Evolutionary conservation across 495 filamentous ascomycete genomes (phyloP).

Genomic region (Aspergillus baeticus): DNA sequence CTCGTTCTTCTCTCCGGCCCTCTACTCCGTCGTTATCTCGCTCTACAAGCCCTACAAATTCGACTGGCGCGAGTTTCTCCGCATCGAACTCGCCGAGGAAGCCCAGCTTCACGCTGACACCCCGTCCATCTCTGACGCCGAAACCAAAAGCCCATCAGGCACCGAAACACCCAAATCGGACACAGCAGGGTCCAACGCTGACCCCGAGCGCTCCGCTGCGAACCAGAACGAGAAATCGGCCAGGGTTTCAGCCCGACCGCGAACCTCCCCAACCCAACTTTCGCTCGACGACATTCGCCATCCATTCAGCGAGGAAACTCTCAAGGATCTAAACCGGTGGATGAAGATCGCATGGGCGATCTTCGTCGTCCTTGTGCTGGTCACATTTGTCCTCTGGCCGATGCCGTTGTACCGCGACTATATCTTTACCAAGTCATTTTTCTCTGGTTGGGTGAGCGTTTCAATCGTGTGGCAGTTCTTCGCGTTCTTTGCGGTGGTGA

Average conservation of each 20-base stretch:
- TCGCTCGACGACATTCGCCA: slow-evolving; percentile 31
- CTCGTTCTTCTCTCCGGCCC: slow-evolving; percentile 35
- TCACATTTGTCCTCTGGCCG: slow-evolving; percentile 44
- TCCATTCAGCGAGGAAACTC: slow-evolving; percentile 33
- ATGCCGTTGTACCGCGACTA: slow-evolving; percentile 45
- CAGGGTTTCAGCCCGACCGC: background rate
- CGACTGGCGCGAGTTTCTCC: slow-evolving; percentile 49
- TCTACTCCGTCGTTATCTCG: slow-evolving; percentile 44
- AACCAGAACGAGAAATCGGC: slow-evolving; percentile 5
- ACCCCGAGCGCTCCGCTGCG: slow-evolving; percentile 14
- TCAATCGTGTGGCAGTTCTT: slow-evolving; percentile 48
- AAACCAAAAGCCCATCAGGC: slow-evolving; percentile 1
- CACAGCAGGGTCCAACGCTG: slow-evolving; percentile 3
- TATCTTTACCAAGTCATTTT: slow-evolving; percentile 47
- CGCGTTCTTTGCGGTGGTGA: slow-evolving; percentile 40
- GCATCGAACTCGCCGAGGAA: slow-evolving; percentile 35
- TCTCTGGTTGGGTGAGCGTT: slow-evolving; percentile 43
- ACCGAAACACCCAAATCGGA: slow-evolving; percentile 16
- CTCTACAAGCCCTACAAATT: slow-evolving; percentile 44
- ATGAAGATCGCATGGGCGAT: slow-evolving; percentile 39
- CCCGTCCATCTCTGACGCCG: background rate
- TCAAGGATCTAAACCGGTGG: slow-evolving; percentile 34
- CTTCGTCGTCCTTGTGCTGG: slow-evolving; percentile 36
- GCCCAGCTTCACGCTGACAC: slow-evolving; percentile 17
- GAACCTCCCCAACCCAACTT: slow-evolving; percentile 1